These are phyloP conservation scores for Tuber umbilicatum DNA, from an alignment of 495 filamentous ascomycete species.

Conservation along the genomic window DNA sequence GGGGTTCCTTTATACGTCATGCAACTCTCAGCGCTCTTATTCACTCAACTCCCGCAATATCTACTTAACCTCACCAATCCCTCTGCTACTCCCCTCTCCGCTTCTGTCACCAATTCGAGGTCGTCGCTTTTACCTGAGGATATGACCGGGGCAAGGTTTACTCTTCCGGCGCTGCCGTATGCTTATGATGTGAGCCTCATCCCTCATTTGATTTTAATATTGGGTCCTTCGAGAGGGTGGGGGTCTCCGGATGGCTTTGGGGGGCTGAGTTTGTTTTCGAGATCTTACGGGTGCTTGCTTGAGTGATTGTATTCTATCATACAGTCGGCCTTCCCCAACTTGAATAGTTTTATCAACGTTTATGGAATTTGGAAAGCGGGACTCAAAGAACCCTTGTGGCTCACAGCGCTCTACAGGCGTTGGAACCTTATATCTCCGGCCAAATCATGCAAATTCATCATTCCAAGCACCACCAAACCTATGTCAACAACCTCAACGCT, in stretches of 20 bases:
- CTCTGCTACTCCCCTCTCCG: slow-evolving; percentile 2
- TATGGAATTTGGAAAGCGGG: not conserved
- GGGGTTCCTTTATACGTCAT: slow-evolving; percentile 6
- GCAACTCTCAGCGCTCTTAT: slow-evolving; percentile 31
- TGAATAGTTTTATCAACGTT: not conserved
- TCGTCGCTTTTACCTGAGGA: not conserved
- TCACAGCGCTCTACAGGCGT: slow-evolving; percentile 47
- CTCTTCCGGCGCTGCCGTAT: slow-evolving; percentile 33
- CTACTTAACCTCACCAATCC: slow-evolving; percentile 33
- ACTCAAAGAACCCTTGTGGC: not conserved
- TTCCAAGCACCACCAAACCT: slow-evolving; percentile 68
- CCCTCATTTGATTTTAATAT: not conserved
- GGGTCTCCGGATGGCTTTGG: not conserved
- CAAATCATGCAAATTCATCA: slow-evolving; percentile 96
- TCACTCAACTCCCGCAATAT: slow-evolving; percentile 35
- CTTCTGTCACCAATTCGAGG: not conserved
- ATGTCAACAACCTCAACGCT: slow-evolving; percentile 65
- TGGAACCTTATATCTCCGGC: slow-evolving; percentile 89
- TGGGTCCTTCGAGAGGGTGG: not conserved
- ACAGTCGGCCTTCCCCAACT: not conserved
- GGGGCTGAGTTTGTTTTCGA: not conserved
- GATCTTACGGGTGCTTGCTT: not conserved
- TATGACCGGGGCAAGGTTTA: slow-evolving; percentile 14
- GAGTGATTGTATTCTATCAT: not conserved
- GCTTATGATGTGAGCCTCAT: slow-evolving; percentile 29